Evolutionary conservation across 371 early-diverging fungal species (phyloP).

Genomic region (Circinella minor): DNA sequence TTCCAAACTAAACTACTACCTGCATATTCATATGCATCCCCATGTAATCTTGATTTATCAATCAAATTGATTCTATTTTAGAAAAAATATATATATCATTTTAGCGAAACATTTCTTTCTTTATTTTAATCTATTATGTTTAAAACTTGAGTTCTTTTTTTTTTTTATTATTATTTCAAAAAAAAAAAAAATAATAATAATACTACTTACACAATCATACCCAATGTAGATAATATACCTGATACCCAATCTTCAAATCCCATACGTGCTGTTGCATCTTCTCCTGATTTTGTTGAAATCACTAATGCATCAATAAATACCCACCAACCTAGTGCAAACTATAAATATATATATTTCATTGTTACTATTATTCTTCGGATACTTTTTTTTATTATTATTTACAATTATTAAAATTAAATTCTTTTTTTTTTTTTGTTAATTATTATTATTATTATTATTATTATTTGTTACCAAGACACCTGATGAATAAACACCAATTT

Average conservation of each 20-base stretch:
- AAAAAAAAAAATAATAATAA: too few relatives aligned
- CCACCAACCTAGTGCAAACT: constrained; percentile 90
- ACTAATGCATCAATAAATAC: constrained; percentile 76
- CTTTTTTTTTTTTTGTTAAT: neutral
- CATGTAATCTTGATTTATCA: constrained; percentile 61
- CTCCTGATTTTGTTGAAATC: constrained; percentile 39
- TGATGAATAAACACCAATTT: constrained; percentile 55
- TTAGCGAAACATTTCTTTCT: too few relatives aligned
- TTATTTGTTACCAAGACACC: constrained; percentile 53
- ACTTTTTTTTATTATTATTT: constrained; percentile 34
- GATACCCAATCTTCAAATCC: constrained; percentile 84
- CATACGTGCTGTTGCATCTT: constrained; percentile 41
- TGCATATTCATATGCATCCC: constrained; percentile 52
- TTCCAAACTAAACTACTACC: constrained; percentile 63
- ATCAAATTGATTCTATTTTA: constrained; percentile 58
- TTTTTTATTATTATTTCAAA: too few relatives aligned
- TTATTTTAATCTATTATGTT: too few relatives aligned
- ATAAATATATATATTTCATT: neutral
- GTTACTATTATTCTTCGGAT: too few relatives aligned
- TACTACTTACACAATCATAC: constrained; percentile 74
- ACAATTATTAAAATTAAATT: neutral
- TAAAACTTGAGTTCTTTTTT: too few relatives aligned
- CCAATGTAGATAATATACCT: constrained; percentile 76
- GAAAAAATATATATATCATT: neutral
- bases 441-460: neutral